Percentiles rank a stretch among this genome's conserved stretches.
These are phyloP conservation scores for Biscogniauxia mediterranea DNA, from an alignment of 2,329 filamentous ascomycete genomes.

Conservation along the genomic window DNA sequence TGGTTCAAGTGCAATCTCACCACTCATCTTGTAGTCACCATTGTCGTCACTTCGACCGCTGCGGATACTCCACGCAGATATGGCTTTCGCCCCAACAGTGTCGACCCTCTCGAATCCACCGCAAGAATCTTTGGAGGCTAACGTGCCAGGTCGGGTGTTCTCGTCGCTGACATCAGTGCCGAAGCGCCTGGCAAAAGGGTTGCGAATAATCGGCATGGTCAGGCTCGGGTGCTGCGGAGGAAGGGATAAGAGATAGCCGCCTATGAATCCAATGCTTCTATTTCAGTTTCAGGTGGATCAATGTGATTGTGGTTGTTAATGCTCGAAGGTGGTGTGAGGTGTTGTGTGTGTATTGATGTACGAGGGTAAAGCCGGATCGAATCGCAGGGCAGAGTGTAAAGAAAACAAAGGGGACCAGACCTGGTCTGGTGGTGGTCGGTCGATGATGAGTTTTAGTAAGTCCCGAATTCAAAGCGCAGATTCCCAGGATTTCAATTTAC, in stretches of 20 bases:
- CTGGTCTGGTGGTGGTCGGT: not conserved
- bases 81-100: conserved; percentile 60
- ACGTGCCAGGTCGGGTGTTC: conserved; percentile 43
- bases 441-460: not conserved
- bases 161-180: conserved; percentile 49
- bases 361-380: not conserved
- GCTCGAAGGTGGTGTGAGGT: too few species aligned
- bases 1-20: conserved; percentile 46
- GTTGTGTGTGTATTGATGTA: not conserved
- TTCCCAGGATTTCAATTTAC: not conserved
- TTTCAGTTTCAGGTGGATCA: not conserved
- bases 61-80: conserved; percentile 60
- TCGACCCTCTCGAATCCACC: conserved; percentile 61
- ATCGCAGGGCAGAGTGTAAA: not conserved
- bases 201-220: conserved; percentile 54
- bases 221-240: conserved; percentile 17
- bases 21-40: conserved; percentile 77
- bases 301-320: not conserved
- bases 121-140: conserved; percentile 41
- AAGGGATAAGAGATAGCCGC: not conserved
- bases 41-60: conserved; percentile 61
- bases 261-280: not conserved
- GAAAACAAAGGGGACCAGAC: not conserved
- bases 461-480: not conserved
- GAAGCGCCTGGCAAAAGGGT: conserved; percentile 64